phyloP scores from a whole-genome alignment of 495 filamentous ascomycete species.

The Penicillium bovifimosum region DNA sequence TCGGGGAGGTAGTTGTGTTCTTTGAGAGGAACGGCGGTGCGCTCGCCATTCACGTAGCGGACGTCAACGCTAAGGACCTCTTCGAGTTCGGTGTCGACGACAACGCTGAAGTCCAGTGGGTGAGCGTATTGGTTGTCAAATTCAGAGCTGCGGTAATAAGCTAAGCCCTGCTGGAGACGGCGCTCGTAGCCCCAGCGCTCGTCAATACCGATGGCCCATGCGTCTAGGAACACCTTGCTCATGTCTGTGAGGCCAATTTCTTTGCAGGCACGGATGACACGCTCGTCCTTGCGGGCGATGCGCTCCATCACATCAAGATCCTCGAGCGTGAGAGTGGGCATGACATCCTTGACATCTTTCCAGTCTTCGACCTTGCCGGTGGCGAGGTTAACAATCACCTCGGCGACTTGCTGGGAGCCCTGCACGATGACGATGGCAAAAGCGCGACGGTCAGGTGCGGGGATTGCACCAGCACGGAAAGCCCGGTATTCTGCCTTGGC shows the following conservation, averaged over 20 bases:
- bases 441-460: conserved; percentile 26
- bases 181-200: conserved; percentile 37
- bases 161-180: conserved; percentile 37
- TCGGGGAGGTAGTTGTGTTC: conserved; percentile 52
- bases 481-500: conserved; percentile 70
- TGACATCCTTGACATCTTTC: conserved; percentile 65
- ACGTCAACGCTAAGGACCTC: conserved; percentile 90
- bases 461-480: conserved; percentile 59
- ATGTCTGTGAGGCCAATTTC: conserved; percentile 81
- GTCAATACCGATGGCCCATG: conserved; percentile 37
- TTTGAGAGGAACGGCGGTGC: conserved; percentile 46
- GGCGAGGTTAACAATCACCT: conserved; percentile 69
- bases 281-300: conserved; percentile 64
- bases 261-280: conserved; percentile 80
- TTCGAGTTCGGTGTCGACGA: conserved; percentile 70
- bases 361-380: conserved; percentile 64
- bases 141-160: conserved; percentile 41
- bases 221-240: conserved; percentile 78
- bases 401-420: conserved; percentile 48
- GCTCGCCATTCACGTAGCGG: conserved; percentile 70
- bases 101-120: conserved; percentile 34
- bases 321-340: conserved; percentile 86
- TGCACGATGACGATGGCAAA: conserved; percentile 33
- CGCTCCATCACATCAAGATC: conserved; percentile 80
- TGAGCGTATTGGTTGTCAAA: conserved; percentile 43